These are phyloP conservation scores for Lipomyces kockii DNA, from an alignment of 805 yeast species.

Conservation along the genomic window DNA sequence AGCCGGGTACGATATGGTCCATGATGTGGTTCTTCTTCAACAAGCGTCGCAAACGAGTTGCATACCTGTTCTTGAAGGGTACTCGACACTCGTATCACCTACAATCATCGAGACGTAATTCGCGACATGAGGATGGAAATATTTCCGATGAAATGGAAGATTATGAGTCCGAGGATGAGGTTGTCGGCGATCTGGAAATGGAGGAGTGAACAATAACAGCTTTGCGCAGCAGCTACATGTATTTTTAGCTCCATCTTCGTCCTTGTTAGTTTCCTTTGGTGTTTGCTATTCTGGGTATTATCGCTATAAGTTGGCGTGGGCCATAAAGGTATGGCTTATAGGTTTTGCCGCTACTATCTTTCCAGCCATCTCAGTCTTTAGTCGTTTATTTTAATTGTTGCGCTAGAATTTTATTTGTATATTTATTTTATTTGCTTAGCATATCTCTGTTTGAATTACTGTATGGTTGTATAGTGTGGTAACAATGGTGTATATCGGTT, in stretches of 20 bases:
- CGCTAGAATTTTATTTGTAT: neutral
- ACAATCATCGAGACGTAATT: constrained; percentile 44
- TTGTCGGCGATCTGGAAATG: constrained; percentile 51
- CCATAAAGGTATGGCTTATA: neutral
- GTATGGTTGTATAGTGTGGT: neutral
- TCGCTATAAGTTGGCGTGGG: neutral
- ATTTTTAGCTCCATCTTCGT: neutral
- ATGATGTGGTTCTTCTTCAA: constrained; percentile 90
- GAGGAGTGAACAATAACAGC: constrained; percentile 33
- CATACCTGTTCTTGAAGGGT: constrained; percentile 76
- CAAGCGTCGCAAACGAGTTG: constrained; percentile 88
- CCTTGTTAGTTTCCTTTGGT: constrained; percentile 2
- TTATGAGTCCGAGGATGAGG: constrained; percentile 42
- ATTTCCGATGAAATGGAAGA: constrained; percentile 27
- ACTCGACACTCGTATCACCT: constrained; percentile 49
- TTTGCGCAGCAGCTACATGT: neutral
- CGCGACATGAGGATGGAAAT: constrained; percentile 45
- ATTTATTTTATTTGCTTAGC: neutral
- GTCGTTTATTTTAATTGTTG: constrained; percentile 10
- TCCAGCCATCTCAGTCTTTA: neutral
- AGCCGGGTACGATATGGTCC: constrained; percentile 68
- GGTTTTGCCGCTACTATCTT: neutral
- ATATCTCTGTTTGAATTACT: neutral
- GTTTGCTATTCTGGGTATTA: neutral
- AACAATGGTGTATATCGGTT: neutral